A percentile compares a stretch with the other conserved stretches of the same genome.
Conservation (phyloP, 352 stramenopile genomes). For the Pythium graminicola region DNA sequence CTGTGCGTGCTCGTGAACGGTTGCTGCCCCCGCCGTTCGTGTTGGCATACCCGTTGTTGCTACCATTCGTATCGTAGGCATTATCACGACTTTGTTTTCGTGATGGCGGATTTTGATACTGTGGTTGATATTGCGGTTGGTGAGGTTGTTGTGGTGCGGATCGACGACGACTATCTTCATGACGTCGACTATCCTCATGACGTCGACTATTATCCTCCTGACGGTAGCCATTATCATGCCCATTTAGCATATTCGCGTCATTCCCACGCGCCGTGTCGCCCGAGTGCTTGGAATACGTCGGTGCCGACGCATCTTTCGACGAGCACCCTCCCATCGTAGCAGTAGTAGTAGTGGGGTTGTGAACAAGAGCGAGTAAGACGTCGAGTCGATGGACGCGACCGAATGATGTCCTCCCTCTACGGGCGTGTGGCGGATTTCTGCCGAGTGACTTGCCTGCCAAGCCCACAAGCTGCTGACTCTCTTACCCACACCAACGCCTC, state of each 20-base stretch:
- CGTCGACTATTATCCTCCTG: no score
- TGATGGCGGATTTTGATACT: not conserved
- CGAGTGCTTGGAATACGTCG: slow-evolving; percentile 6
- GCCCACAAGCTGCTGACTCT: slow-evolving; percentile 19
- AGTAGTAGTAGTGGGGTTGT: not conserved
- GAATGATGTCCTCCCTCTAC: slow-evolving; percentile 8
- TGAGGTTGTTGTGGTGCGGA: not conserved
- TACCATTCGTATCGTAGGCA: not conserved
- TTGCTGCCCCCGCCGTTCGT: not conserved
- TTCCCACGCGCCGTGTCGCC: not conserved
- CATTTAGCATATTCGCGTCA: not conserved
- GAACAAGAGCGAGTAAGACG: not conserved
- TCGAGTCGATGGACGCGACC: no score
- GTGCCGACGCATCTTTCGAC: slow-evolving; percentile 27
- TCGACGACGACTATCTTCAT: not conserved
- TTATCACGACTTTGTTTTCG: not conserved
- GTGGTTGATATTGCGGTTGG: not conserved
- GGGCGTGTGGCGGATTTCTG: slow-evolving; percentile 10
- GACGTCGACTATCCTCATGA: no score
- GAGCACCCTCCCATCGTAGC: slow-evolving; percentile 38
- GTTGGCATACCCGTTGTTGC: slow-evolving; percentile 3
- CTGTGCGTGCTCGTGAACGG: not conserved
- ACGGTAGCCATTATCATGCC: not conserved
- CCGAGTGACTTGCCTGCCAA: slow-evolving; percentile 3
- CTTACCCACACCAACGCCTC: slow-evolving; percentile 1